A percentile compares a stretch with the other conserved stretches of the same genome.
These are phyloP conservation scores for Porodaedalea pini DNA, from an alignment of 1,284 basidiomycete species.

Conservation along the genomic window DNA sequence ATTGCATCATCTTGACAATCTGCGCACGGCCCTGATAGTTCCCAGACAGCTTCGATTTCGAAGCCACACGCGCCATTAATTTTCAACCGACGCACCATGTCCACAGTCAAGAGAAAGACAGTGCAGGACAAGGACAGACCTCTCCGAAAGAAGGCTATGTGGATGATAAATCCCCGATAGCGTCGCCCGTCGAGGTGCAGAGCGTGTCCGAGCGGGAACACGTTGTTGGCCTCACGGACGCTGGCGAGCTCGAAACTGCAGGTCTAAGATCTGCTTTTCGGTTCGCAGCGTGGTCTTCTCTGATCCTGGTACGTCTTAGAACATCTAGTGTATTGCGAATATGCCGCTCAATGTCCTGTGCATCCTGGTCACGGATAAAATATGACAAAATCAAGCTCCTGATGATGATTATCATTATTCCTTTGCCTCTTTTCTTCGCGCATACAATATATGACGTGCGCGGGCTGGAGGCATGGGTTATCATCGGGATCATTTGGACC, in stretches of 20 bases:
- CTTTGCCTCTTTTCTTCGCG: constrained; percentile 81
- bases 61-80: constrained; percentile 74
- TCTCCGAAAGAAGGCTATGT: constrained; percentile 29
- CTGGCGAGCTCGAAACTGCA: constrained; percentile 59
- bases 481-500: constrained; percentile 81
- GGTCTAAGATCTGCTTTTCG: constrained; percentile 67
- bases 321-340: not conserved
- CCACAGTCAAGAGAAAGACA: constrained; percentile 11
- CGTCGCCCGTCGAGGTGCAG: constrained; percentile 28
- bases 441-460: constrained; percentile 63
- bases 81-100: constrained; percentile 24
- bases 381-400: constrained; percentile 43
- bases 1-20: not conserved
- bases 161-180: constrained; percentile 41
- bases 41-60: constrained; percentile 81
- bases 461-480: constrained; percentile 74
- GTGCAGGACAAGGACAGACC: constrained; percentile 23
- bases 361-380: too few species aligned
- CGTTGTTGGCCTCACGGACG: constrained; percentile 38
- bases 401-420: constrained; percentile 68
- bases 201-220: constrained; percentile 31
- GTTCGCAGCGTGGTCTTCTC: constrained; percentile 71
- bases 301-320: constrained; percentile 54
- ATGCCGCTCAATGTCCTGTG: not conserved
- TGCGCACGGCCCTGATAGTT: constrained; percentile 39